phyloP scores from a whole-genome alignment of 768 basidiomycete genomes.

The Podaxis sp. region DNA sequence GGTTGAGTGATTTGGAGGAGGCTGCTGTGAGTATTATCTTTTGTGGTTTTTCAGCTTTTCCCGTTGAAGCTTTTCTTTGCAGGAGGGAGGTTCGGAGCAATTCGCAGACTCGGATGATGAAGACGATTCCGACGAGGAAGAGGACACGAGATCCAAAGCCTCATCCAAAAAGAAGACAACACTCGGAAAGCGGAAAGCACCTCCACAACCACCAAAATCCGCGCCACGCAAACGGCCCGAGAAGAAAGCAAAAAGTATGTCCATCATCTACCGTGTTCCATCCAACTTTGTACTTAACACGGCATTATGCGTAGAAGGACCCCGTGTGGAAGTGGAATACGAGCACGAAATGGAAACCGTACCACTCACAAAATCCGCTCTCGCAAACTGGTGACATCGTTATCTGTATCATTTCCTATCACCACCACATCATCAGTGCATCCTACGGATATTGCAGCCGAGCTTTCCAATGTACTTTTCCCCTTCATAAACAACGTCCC shows the following conservation, averaged over 20 bases:
- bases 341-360: conserved; percentile 84
- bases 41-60: background rate
- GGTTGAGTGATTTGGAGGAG: conserved; percentile 67
- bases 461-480: background rate
- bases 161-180: conserved; percentile 30
- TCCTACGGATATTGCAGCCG: background rate
- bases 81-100: conserved; percentile 24
- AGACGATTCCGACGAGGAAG: conserved; percentile 25
- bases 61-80: background rate
- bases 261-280: conserved; percentile 1
- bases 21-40: conserved; percentile 33
- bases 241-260: conserved; percentile 59
- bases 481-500: no score
- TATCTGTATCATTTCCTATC: background rate
- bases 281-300: background rate
- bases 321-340: conserved; percentile 93
- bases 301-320: conserved; percentile 44
- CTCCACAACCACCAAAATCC: conserved; percentile 35
- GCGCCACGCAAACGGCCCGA: conserved; percentile 49
- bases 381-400: conserved; percentile 48
- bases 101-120: conserved; percentile 9
- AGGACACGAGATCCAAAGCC: conserved; percentile 33
- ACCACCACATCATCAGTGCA: background rate
- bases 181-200: conserved; percentile 69
- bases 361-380: conserved; percentile 45